phyloP scores from a whole-genome alignment of 2,329 filamentous ascomycete genomes.

The Paramyrothecium sp. region DNA sequence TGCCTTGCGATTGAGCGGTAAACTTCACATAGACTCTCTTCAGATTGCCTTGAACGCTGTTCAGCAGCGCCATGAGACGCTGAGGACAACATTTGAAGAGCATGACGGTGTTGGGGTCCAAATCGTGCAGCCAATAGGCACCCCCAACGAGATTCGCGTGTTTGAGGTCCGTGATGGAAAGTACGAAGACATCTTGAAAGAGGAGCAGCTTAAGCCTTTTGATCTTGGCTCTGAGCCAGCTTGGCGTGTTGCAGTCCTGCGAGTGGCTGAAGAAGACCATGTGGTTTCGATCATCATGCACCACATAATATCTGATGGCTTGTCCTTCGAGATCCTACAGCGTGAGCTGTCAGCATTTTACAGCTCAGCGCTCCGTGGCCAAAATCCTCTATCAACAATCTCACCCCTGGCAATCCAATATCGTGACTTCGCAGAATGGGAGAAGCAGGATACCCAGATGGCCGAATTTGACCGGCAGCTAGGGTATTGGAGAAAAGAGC shows the following conservation, averaged over 20 bases:
- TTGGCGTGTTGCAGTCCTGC: constrained; percentile 9
- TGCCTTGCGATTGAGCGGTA: constrained; percentile 5
- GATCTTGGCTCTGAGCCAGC: constrained; percentile 7
- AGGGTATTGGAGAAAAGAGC: constrained; percentile 12
- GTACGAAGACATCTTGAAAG: neutral
- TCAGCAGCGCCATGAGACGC: constrained; percentile 10
- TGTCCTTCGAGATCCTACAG: constrained; percentile 12
- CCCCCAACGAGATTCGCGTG: neutral
- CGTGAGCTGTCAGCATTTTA: constrained; percentile 7
- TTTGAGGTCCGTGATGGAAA: neutral
- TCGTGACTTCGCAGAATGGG: constrained; percentile 14
- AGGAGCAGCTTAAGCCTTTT: constrained; percentile 2
- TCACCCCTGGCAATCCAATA: constrained; percentile 17
- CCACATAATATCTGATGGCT: constrained; percentile 13
- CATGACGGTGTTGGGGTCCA: constrained; percentile 4
- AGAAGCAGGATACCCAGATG: constrained; percentile 9
- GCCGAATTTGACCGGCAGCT: constrained; percentile 9
- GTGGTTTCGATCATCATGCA: constrained; percentile 13
- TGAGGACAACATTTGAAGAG: constrained; percentile 8
- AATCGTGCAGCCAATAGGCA: neutral
- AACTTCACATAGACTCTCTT: constrained; percentile 5
- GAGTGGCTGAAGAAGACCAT: constrained; percentile 4
- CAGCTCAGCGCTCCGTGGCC: neutral
- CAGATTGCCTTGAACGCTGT: constrained; percentile 4
- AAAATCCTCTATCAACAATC: constrained; percentile 7